phyloP scores from a whole-genome alignment of 768 basidiomycete species.

The Psilocybe cubensis region DNA sequence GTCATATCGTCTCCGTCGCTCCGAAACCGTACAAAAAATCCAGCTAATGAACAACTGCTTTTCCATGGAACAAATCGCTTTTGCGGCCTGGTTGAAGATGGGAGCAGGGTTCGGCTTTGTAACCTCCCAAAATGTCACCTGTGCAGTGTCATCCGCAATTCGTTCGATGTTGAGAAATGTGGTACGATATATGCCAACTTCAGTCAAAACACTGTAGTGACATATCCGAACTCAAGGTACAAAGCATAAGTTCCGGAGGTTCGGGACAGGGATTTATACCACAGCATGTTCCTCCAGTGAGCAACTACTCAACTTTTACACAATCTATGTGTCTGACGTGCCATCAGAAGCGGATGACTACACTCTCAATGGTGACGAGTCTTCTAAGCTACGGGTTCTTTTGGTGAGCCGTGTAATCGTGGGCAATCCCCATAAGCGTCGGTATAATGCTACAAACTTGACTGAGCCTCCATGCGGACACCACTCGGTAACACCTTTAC shows the following conservation, averaged over 20 bases:
- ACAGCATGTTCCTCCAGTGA: slow-evolving; percentile 68
- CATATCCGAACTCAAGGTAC: slow-evolving; percentile 37
- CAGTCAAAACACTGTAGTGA: not conserved
- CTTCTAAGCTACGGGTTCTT: slow-evolving; percentile 49
- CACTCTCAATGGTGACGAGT: slow-evolving; percentile 42
- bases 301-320: slow-evolving; percentile 17
- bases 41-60: slow-evolving; percentile 58
- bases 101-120: slow-evolving; percentile 50
- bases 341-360: slow-evolving; percentile 70
- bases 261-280: slow-evolving; percentile 73
- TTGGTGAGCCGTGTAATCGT: slow-evolving; percentile 67
- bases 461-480: slow-evolving; percentile 57
- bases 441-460: slow-evolving; percentile 50
- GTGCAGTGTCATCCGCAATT: slow-evolving; percentile 59
- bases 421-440: slow-evolving; percentile 56
- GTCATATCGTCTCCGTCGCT: slow-evolving; percentile 27
- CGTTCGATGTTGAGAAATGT: slow-evolving; percentile 63
- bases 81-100: slow-evolving; percentile 61
- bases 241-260: slow-evolving; percentile 64
- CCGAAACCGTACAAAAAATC: slow-evolving; percentile 23
- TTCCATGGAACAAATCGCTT: slow-evolving; percentile 71
- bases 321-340: not conserved
- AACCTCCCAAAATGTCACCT: slow-evolving; percentile 51
- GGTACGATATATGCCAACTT: slow-evolving; percentile 37
- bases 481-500: slow-evolving; percentile 49